Evolutionary conservation across 2,329 filamentous ascomycete genomes (phyloP).

Genomic region (Westerdykella sp.): DNA sequence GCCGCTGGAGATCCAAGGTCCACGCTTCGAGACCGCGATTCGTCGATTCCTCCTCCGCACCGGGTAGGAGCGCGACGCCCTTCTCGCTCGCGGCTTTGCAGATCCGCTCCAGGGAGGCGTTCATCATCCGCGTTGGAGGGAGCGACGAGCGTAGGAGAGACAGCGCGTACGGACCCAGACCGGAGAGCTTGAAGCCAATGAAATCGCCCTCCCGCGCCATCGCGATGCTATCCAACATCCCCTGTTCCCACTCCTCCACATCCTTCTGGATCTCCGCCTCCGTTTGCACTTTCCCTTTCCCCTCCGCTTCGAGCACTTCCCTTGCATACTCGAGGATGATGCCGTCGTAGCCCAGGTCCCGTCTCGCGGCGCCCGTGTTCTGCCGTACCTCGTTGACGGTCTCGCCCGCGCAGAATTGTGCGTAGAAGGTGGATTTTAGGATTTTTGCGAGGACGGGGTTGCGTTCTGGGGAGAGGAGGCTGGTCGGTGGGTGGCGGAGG

Average conservation of each 20-base stretch:
- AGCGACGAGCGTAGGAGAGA: conserved; percentile 58
- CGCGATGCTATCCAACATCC: conserved; percentile 66
- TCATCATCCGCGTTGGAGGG: conserved; percentile 58
- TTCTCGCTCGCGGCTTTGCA: conserved; percentile 65
- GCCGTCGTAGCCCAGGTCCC: conserved; percentile 70
- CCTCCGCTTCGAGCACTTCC: conserved; percentile 61
- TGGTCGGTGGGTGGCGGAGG: conserved; percentile 56
- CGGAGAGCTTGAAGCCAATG: conserved; percentile 63
- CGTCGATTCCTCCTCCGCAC: conserved; percentile 75
- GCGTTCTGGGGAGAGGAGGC: conserved; percentile 61
- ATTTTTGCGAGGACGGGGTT: conserved; percentile 66
- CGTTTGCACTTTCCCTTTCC: conserved; percentile 49
- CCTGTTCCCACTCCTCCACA: conserved; percentile 64
- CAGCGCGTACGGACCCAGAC: conserved; percentile 69
- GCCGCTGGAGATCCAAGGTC: conserved; percentile 69
- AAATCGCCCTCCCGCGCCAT: conserved; percentile 49
- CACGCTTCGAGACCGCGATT: conserved; percentile 76
- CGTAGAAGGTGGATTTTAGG: conserved; percentile 79
- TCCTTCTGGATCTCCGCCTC: conserved; percentile 53
- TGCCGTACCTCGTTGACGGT: conserved; percentile 59
- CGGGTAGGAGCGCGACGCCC: conserved; percentile 70
- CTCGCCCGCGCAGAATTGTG: conserved; percentile 85
- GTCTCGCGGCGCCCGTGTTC: conserved; percentile 58
- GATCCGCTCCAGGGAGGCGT: conserved; percentile 64
- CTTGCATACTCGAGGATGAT: conserved; percentile 79